Conservation (phyloP, 108 stramenopile genomes). For the Cyclotella choctawhatcheeana region DNA sequence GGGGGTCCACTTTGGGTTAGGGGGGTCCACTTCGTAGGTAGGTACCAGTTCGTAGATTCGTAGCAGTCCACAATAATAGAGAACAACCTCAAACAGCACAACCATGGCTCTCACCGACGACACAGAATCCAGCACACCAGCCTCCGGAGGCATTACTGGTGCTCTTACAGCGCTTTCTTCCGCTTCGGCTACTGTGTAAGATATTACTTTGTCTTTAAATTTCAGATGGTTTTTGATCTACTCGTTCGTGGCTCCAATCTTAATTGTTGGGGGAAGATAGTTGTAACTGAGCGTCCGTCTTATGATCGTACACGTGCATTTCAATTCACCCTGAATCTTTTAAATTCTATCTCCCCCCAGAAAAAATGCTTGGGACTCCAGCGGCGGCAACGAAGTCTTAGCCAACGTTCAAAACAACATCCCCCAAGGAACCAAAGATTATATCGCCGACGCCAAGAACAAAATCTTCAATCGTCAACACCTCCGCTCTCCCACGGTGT, state of each 20-base stretch:
- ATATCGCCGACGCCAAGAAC: constrained; percentile 54
- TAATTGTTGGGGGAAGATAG: neutral
- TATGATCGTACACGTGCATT: neutral
- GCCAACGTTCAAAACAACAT: constrained; percentile 59
- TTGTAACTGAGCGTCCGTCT: neutral
- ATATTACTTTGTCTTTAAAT: too few relatives aligned
- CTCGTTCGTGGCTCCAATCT: neutral
- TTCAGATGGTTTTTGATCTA: neutral
- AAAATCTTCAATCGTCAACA: constrained; percentile 77
- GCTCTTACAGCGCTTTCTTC: constrained; percentile 38
- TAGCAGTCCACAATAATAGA: too few relatives aligned
- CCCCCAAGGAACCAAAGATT: constrained; percentile 83
- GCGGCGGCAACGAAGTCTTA: constrained; percentile 75
- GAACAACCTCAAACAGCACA: neutral
- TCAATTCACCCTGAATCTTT: neutral
- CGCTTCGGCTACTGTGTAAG: constrained; percentile 44
- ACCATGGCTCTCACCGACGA: constrained; percentile 51
- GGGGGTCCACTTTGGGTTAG: too few relatives aligned
- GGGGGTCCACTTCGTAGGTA: too few relatives aligned
- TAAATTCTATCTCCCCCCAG: constrained; percentile 34
- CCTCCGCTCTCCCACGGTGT: constrained; percentile 72
- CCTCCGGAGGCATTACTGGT: constrained; percentile 32
- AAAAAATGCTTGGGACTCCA: constrained; percentile 82
- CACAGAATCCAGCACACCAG: constrained; percentile 23
- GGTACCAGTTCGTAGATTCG: too few relatives aligned